These are phyloP conservation scores for Lentithecium fluviatile DNA, from an alignment of 495 filamentous ascomycete genomes.

Conservation along the genomic window DNA sequence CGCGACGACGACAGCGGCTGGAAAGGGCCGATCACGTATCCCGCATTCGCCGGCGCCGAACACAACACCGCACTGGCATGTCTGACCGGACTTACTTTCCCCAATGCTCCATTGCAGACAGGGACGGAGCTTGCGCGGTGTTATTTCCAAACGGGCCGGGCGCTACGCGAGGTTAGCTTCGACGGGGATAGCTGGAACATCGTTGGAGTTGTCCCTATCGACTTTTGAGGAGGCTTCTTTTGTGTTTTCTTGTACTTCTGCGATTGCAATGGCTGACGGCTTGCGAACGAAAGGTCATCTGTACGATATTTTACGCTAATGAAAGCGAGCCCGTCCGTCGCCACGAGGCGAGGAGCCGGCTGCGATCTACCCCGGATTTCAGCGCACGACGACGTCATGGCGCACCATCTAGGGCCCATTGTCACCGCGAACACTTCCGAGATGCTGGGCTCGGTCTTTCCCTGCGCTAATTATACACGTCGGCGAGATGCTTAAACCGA, in stretches of 20 bases:
- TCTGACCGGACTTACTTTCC: slow-evolving; percentile 22
- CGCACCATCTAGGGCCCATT: too few species aligned
- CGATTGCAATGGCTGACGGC: too few species aligned
- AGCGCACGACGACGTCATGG: too few species aligned
- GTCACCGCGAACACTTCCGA: not conserved
- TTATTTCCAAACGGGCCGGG: slow-evolving; percentile 25
- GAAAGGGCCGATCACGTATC: slow-evolving; percentile 21
- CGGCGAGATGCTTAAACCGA: not conserved
- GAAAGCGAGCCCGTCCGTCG: too few species aligned
- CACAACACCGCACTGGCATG: slow-evolving; percentile 20
- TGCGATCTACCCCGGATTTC: too few species aligned
- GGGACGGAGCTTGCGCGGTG: slow-evolving; percentile 21
- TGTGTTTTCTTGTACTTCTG: not conserved
- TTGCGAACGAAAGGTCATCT: too few species aligned
- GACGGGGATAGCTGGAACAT: slow-evolving; percentile 25
- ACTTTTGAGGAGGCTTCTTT: not conserved
- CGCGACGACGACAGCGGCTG: slow-evolving; percentile 18
- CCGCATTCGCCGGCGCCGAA: slow-evolving; percentile 27
- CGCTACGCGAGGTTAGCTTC: slow-evolving; percentile 24
- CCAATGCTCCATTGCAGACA: not conserved
- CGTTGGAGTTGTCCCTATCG: slow-evolving; percentile 20
- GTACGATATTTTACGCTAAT: too few species aligned
- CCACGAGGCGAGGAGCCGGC: too few species aligned
- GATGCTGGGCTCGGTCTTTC: not conserved
- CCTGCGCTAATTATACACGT: not conserved